Base-by-base conservation (phyloP, 1,139 yeast species). In the Debaryomyces sp. region DNA sequence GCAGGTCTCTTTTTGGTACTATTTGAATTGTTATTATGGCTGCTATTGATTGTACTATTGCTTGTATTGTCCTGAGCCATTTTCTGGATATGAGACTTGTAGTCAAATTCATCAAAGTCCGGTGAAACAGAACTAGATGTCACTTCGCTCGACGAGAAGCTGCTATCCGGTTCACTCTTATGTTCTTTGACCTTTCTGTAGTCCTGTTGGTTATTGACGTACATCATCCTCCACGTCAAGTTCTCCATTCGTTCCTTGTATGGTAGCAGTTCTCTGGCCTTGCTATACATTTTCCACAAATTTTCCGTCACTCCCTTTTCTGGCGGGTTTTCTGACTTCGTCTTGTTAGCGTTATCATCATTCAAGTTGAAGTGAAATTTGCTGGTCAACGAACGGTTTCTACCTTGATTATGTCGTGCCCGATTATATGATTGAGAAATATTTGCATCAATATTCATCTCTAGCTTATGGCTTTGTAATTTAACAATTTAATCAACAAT, bases 201-300 rank as follows among this genome's bases (percentile, higher is more conserved):
- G 38, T 36, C 18, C 38, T 36, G 49, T 49, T 68, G 65, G 48
- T 74, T 63, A 53, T 81, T 80, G 59, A 87, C 71, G 45, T 78
- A 80, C 91, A 89, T 86, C 82, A 90, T 79, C 53, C 96, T 69
- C 96, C 96, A 89, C 10, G 95, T 85, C 45, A 89, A 68, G 63
- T 89, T 89, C 62, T 87, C 90, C 84, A 89, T 85, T 43, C 96
- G 73, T 38, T 81, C 78, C 50, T 81, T 79, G 64, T 87, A 84
- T 1, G 96, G 96, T 43, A 89, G 70, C n/a, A 86, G 78, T n/a
- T 87, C 84, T 55, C 81, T 82, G 15, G 95, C 95, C 58, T 81
- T 81, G 46, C 87, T 77, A 66, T 89, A 89, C 84, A 89, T 80
- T 60, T 82, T 84, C 96, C 96, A 89, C 24, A 89, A 73, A 40